These are phyloP conservation scores for Fusarium austroafricanum DNA, from an alignment of 2,329 filamentous ascomycete species.

Conservation along the genomic window DNA sequence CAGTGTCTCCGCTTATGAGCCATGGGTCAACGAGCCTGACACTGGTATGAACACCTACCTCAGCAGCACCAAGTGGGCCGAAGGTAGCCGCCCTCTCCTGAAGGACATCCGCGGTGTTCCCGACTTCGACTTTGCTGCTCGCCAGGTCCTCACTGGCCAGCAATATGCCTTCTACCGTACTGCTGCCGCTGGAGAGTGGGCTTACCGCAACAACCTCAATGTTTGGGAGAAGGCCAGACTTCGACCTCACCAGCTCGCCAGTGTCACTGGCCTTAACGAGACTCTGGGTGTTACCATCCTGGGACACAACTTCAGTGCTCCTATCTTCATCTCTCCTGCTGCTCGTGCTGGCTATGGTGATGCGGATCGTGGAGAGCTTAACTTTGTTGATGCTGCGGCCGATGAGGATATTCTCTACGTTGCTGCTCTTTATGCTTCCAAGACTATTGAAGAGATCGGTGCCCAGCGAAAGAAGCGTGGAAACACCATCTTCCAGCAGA, in stretches of 20 bases:
- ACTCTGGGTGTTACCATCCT: slow-evolving; percentile 56
- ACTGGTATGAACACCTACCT: slow-evolving; percentile 50
- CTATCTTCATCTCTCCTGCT: slow-evolving; percentile 63
- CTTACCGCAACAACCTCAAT: slow-evolving; percentile 64
- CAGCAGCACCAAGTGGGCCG: slow-evolving; percentile 47
- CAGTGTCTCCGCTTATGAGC: slow-evolving; percentile 46
- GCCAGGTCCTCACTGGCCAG: slow-evolving; percentile 55
- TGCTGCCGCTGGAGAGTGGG: slow-evolving; percentile 62
- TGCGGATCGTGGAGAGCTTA: slow-evolving; percentile 57
- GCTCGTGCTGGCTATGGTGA: slow-evolving; percentile 58
- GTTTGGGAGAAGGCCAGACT: slow-evolving; percentile 59
- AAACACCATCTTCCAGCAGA: slow-evolving; percentile 50
- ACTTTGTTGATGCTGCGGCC: slow-evolving; percentile 59
- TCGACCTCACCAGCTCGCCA: slow-evolving; percentile 51
- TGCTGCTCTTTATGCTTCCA: slow-evolving; percentile 49
- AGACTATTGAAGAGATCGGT: slow-evolving; percentile 52
- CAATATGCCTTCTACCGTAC: slow-evolving; percentile 63
- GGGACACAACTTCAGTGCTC: slow-evolving; percentile 60
- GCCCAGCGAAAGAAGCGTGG: slow-evolving; percentile 43
- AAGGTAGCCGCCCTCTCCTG: slow-evolving; percentile 53
- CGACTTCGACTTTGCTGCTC: slow-evolving; percentile 63
- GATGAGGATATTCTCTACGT: slow-evolving; percentile 60
- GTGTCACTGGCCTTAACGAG: slow-evolving; percentile 51
- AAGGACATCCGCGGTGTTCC: slow-evolving; percentile 58
- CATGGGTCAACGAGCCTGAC: slow-evolving; percentile 52